Evolutionary conservation across 768 basidiomycete species (phyloP).

Genomic region (Lentinula edodes): DNA sequence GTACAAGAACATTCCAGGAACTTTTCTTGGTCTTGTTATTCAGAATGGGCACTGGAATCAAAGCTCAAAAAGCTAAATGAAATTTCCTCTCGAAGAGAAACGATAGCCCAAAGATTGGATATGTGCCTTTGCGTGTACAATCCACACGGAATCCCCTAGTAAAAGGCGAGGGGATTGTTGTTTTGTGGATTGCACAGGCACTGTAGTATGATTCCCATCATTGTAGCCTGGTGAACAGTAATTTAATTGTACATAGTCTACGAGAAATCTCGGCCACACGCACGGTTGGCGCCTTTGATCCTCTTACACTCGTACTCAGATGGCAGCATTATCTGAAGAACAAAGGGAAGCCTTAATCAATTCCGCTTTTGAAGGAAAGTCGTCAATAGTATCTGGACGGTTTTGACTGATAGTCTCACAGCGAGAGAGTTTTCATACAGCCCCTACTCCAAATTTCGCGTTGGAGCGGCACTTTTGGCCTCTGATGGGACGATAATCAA

Average conservation of each 20-base stretch:
- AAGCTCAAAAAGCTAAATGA: background rate
- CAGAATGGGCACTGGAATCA: too few species aligned
- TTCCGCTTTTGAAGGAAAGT: conserved; percentile 54
- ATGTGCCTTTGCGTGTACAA: background rate
- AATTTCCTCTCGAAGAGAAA: background rate
- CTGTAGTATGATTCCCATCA: conserved; percentile 1
- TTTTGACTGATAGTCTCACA: conserved; percentile 19
- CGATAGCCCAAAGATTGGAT: conserved; percentile 1
- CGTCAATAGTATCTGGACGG: background rate
- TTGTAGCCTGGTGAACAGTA: background rate
- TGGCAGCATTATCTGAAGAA: conserved; percentile 1
- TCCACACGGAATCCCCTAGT: conserved; percentile 48
- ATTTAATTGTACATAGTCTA: background rate
- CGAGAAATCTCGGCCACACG: background rate
- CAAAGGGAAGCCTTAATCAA: conserved; percentile 45
- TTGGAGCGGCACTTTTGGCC: conserved; percentile 81
- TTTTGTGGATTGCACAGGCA: conserved; percentile 42
- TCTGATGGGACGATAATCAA: conserved; percentile 67
- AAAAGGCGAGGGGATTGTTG: conserved; percentile 55
- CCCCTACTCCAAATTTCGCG: conserved; percentile 89
- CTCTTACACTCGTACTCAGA: background rate
- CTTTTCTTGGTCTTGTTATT: too few species aligned
- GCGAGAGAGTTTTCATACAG: conserved; percentile 71
- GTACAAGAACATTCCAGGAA: too few species aligned
- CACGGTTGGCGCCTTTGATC: background rate